Conservation (phyloP, 345 rosid species). For the Angophora floribunda region DNA sequence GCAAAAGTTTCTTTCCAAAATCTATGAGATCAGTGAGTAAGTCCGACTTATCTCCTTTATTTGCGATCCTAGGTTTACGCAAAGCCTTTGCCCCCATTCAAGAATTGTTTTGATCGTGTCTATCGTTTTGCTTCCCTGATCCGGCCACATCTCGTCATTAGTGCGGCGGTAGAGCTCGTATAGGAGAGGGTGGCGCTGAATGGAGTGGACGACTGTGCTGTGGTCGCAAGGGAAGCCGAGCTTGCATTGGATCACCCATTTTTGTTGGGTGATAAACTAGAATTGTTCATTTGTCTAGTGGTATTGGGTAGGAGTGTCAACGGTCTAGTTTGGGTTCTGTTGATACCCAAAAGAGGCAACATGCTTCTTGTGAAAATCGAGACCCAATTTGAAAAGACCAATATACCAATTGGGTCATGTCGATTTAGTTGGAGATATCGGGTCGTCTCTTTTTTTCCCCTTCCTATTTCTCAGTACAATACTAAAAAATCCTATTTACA, state of each 20-base stretch:
- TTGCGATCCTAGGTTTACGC: neutral
- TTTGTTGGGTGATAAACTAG: neutral
- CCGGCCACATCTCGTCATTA: conserved; percentile 53
- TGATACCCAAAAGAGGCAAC: neutral
- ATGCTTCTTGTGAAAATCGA: neutral
- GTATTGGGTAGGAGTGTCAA: neutral
- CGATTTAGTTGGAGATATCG: neutral
- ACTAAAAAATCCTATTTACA: neutral
- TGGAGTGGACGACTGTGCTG: conserved; percentile 28
- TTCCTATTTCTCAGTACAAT: neutral
- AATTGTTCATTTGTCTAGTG: neutral
- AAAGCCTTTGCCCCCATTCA: neutral
- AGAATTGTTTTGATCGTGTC: neutral
- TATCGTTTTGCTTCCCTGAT: neutral
- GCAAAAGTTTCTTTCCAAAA: neutral
- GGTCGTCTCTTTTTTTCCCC: neutral
- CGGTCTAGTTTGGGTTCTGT: neutral
- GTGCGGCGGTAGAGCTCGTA: conserved; percentile 44
- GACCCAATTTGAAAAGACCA: neutral
- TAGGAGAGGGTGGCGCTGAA: conserved; percentile 49
- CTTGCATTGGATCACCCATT: conserved; percentile 24
- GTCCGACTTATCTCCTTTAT: neutral
- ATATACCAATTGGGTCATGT: neutral
- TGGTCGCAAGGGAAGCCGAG: conserved; percentile 87
- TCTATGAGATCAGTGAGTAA: neutral